phyloP scores from a whole-genome alignment of 139 green algal genomes.

The Micractinium sp. region DNA sequence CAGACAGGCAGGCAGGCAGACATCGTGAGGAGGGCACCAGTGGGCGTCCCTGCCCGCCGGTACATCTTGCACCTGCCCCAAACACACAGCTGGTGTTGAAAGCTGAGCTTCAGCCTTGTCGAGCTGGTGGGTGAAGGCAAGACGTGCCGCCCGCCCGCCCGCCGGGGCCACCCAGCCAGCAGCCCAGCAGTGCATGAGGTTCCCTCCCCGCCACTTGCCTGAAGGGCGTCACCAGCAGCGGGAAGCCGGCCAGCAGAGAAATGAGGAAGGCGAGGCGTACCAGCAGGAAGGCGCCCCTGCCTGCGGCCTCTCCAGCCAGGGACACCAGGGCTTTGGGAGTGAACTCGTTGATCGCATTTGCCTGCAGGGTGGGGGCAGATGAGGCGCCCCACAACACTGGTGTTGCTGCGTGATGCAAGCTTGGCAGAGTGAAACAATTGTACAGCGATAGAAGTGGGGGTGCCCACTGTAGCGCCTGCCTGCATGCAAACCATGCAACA shows the following conservation, averaged over 20 bases:
- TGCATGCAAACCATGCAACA: too few relatives aligned
- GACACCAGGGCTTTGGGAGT: not conserved
- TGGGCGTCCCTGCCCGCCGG: not conserved
- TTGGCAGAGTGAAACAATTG: too few relatives aligned
- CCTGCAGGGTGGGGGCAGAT: not conserved
- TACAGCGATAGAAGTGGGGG: not conserved
- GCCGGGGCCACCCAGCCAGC: too few relatives aligned
- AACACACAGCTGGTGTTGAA: too few relatives aligned
- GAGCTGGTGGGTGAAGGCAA: not conserved
- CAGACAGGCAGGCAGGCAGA: not conserved
- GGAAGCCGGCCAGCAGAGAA: not conserved
- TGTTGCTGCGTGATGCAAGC: not conserved
- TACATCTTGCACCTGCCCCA: not conserved
- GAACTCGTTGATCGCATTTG: not conserved
- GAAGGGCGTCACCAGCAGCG: conserved; percentile 31
- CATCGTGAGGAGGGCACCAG: not conserved
- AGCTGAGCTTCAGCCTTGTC: not conserved
- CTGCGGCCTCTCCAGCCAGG: not conserved
- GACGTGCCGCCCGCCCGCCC: too few relatives aligned
- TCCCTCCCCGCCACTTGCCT: not conserved
- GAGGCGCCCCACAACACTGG: not conserved
- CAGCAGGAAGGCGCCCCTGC: not conserved
- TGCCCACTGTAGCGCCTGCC: too few relatives aligned
- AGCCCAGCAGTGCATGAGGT: too few relatives aligned
- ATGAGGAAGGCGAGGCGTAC: conserved; percentile 16